phyloP scores from a whole-genome alignment of 371 early-diverging fungal species.

The Capillidium rhysosporum region DNA sequence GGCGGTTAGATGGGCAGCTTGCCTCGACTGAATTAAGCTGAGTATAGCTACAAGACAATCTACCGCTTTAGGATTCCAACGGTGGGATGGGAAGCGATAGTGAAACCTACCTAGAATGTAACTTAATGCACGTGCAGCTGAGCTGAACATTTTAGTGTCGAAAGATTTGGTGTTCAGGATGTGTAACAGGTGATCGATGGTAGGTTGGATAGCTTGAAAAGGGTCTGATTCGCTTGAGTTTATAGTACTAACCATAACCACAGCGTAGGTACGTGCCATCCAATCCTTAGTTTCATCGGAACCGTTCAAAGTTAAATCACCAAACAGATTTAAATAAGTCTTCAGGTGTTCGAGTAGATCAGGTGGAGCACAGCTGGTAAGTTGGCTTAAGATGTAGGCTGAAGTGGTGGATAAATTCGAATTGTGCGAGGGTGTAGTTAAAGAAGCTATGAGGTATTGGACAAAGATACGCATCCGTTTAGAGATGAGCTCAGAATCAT shows the following conservation, averaged over 20 bases:
- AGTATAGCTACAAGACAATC: conserved; percentile 10
- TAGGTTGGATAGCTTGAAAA: conserved; percentile 11
- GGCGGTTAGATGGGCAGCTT: conserved; percentile 16
- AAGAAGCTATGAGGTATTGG: no score
- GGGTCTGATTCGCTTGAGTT: not conserved
- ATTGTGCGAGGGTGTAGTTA: no score
- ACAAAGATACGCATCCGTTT: no score
- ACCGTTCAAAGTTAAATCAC: conserved; percentile 13
- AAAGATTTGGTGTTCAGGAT: conserved; percentile 44
- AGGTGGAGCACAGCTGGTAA: conserved; percentile 12
- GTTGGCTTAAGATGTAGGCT: conserved; percentile 8
- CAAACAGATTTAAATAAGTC: conserved; percentile 20
- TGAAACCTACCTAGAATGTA: conserved; percentile 28
- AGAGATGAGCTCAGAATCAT: no score
- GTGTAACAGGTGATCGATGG: conserved; percentile 12
- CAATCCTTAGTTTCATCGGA: conserved; percentile 8
- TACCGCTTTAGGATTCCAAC: not conserved
- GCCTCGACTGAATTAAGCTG: conserved; percentile 19
- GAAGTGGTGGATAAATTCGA: not conserved
- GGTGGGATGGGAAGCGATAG: conserved; percentile 25
- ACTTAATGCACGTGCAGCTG: no score
- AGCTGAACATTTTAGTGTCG: conserved; percentile 36
- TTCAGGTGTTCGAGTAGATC: conserved; percentile 12
- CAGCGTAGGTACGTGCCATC: not conserved
- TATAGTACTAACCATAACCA: not conserved